Base-by-base conservation (phyloP, 2,329 filamentous ascomycete genomes). In the Cordyceps militaris region DNA sequence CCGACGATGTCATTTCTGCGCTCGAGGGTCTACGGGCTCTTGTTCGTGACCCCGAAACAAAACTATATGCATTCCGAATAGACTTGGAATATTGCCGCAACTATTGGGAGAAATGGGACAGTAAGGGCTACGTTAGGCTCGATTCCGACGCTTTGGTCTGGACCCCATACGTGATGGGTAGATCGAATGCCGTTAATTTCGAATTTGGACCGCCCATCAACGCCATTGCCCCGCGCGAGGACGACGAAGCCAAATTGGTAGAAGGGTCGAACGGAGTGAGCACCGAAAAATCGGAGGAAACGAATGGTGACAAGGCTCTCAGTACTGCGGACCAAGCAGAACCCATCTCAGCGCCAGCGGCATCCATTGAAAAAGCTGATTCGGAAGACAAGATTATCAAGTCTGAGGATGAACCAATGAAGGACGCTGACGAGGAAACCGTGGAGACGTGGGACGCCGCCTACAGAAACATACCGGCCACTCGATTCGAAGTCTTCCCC, bases 121-220 rank as follows among this genome's bases (percentile, higher is more conserved):
- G 82, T 50, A 97, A 97, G 68, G 86, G 87, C 10, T 95, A 96
- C 64, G 89, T 96, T 23, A 88, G 85, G 65, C 82, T 99, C 36
- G 88, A 94, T 63, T 84, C 88, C 0, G 84, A 87, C 46, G 85
- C 85, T 19, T 79, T 99, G 26, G 87, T 92, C 11, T 99, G 94
- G 94, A 97, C 92, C 14, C 94, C 94, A 0, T 99, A 96, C 69
- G 86, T 97, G 43, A 97, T 97, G 91, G 93, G 94, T 26, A 85
- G 91, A 61, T 87, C 83, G 70, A 92, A 88, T 63, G 84, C 88
- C 36, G 87, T 87, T 4, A 89, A 90, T 65, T 93, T 94, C 65
- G 91, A 96, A 67, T 82, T 91, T 51, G 89, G 86, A 6, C 89
- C 89, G 6, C 81, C 87, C 7, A 76, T 97, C 57, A 92, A 90